Evolutionary conservation across 305 asterid genomes (phyloP).

Genomic region (Salvia sclarea): DNA sequence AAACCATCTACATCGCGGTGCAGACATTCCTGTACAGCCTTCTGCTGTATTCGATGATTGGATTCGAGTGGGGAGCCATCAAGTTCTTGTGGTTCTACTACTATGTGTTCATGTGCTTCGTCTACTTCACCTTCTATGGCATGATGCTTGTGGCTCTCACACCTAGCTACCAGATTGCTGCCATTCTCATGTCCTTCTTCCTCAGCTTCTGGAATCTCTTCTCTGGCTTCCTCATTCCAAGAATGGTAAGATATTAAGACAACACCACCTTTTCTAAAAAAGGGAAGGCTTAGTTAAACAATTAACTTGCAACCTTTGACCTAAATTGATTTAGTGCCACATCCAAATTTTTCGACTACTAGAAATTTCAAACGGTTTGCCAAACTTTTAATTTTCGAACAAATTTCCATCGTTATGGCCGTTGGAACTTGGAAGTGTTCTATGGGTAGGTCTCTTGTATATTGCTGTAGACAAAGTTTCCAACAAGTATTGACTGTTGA

Average conservation of each 20-base stretch:
- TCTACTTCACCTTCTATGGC: constrained; percentile 43
- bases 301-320: too few relatives aligned
- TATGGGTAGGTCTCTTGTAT: too few relatives aligned
- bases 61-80: constrained; percentile 38
- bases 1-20: constrained; percentile 36
- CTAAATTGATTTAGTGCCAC: too few relatives aligned
- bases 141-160: constrained; percentile 50
- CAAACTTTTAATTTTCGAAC: too few relatives aligned
- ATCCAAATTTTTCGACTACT: too few relatives aligned
- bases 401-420: too few relatives aligned
- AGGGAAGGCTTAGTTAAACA: background rate
- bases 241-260: constrained; percentile 40
- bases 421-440: too few relatives aligned
- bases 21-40: constrained; percentile 40
- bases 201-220: constrained; percentile 47
- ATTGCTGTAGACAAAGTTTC: too few relatives aligned
- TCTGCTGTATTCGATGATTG: constrained; percentile 44
- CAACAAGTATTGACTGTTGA: too few relatives aligned
- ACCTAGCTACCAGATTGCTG: constrained; percentile 41
- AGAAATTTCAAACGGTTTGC: too few relatives aligned
- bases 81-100: constrained; percentile 46
- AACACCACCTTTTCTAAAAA: background rate
- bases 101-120: constrained; percentile 43
- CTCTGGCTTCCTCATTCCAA: constrained; percentile 47
- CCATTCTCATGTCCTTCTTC: constrained; percentile 44